phyloP scores from a whole-genome alignment of 352 stramenopile species.

The Phytophthora cryptogea region DNA sequence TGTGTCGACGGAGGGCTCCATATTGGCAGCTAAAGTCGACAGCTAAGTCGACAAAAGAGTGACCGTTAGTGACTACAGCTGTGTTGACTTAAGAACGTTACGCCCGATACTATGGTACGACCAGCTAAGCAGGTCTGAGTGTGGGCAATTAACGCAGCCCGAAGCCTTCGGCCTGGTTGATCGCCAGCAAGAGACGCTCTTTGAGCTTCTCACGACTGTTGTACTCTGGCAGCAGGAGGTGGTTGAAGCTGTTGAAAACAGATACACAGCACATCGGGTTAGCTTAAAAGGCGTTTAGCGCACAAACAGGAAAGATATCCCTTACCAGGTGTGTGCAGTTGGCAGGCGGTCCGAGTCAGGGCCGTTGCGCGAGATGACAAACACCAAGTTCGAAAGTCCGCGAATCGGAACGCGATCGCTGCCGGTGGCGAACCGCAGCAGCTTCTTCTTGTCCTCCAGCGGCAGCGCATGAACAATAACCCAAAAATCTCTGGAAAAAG shows the following conservation, averaged over 20 bases:
- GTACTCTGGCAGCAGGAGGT: conserved; percentile 88
- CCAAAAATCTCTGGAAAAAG: conserved; percentile 71
- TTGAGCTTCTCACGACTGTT: conserved; percentile 76
- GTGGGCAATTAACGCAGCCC: conserved; percentile 57
- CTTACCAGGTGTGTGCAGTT: conserved; percentile 85
- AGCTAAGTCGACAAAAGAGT: conserved; percentile 5
- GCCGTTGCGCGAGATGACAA: conserved; percentile 87
- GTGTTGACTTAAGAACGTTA: too few relatives aligned
- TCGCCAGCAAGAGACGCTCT: conserved; percentile 77
- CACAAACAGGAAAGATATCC: conserved; percentile 8
- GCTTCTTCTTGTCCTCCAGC: conserved; percentile 85
- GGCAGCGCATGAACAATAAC: conserved; percentile 77
- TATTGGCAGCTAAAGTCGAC: conserved; percentile 10
- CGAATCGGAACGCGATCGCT: conserved; percentile 86
- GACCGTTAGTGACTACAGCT: neutral
- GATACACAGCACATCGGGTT: conserved; percentile 16
- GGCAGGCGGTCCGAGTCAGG: conserved; percentile 83
- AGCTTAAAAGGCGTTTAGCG: conserved; percentile 2
- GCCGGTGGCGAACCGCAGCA: conserved; percentile 86
- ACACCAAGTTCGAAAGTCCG: conserved; percentile 77
- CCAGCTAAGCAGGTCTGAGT: neutral
- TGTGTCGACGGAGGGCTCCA: conserved; percentile 4
- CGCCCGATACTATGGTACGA: neutral
- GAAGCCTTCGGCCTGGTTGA: conserved; percentile 85
- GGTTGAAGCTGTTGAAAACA: conserved; percentile 74